phyloP scores from a whole-genome alignment of 148 eudicot genomes.

The Pharnaceum exiguum region DNA sequence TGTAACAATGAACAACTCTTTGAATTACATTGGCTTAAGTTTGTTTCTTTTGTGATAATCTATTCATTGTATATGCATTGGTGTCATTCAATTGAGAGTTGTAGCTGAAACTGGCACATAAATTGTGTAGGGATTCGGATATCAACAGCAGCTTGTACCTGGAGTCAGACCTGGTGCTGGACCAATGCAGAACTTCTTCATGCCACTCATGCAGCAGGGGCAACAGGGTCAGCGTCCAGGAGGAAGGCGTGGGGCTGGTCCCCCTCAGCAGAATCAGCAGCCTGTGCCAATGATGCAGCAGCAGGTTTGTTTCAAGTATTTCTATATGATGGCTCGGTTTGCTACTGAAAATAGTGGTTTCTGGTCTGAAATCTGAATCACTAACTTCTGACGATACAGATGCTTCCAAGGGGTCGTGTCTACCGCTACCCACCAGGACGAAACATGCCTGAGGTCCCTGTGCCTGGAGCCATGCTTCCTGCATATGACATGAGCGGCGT shows the following conservation, averaged over 20 bases:
- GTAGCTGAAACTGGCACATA: too few species aligned
- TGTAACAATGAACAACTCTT: too few species aligned
- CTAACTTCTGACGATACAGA: constrained; percentile 27
- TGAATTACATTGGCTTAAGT: too few species aligned
- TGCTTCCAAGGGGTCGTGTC: constrained; percentile 80
- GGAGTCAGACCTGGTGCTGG: constrained; percentile 82
- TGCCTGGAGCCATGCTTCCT: constrained; percentile 67
- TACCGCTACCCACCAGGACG: constrained; percentile 82
- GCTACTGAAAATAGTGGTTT: background rate
- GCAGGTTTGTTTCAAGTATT: constrained; percentile 33
- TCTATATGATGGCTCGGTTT: background rate
- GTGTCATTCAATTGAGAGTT: too few species aligned
- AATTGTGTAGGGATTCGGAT: constrained; percentile 96
- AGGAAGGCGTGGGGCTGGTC: constrained; percentile 72
- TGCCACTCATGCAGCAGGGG: constrained; percentile 73
- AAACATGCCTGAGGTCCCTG: constrained; percentile 43
- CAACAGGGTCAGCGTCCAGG: constrained; percentile 89
- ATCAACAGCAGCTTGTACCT: constrained; percentile 97
- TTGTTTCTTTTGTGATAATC: too few species aligned
- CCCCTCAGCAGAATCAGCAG: constrained; percentile 67
- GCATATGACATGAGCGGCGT: constrained; percentile 68
- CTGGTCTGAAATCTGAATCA: background rate
- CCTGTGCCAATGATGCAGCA: constrained; percentile 82
- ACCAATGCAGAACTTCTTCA: constrained; percentile 77
- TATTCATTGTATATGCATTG: too few species aligned